phyloP scores from a whole-genome alignment of 2,329 filamentous ascomycete genomes.

The Penicillium sp. region DNA sequence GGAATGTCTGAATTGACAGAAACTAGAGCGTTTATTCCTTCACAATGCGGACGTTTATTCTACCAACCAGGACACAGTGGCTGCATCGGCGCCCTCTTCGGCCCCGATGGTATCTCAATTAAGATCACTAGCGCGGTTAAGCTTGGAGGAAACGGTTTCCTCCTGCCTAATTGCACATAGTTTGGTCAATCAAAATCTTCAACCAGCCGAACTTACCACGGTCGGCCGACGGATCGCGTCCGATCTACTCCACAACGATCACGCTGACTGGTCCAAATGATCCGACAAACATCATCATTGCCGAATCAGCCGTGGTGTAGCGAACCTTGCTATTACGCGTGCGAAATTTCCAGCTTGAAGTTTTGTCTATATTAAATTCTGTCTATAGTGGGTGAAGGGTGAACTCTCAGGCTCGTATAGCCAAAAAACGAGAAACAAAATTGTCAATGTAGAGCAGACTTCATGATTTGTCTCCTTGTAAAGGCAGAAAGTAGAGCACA shows the following conservation, averaged over 20 bases:
- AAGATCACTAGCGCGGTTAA: background rate
- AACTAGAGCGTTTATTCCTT: background rate
- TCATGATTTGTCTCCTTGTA: no score
- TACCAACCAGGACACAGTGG: background rate
- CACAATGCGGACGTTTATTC: background rate
- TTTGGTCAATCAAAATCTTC: background rate
- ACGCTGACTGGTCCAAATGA: background rate
- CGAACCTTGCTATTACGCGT: conserved; percentile 1
- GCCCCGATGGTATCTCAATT: background rate
- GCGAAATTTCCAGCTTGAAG: conserved; percentile 3
- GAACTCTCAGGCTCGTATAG: no score
- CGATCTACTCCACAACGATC: conserved; percentile 7
- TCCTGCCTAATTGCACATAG: conserved; percentile 14
- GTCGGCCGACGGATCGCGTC: conserved; percentile 5
- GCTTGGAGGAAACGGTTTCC: background rate
- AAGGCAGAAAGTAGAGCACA: no score
- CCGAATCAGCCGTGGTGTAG: background rate
- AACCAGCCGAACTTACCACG: background rate
- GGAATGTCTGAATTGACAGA: background rate
- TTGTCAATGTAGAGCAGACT: no score
- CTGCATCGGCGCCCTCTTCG: background rate
- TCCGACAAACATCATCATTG: background rate
- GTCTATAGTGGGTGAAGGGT: background rate
- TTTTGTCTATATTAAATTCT: background rate
- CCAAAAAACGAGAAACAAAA: background rate